Conservation (phyloP, 2,329 filamentous ascomycete species). For the Diaporthe sp. region DNA sequence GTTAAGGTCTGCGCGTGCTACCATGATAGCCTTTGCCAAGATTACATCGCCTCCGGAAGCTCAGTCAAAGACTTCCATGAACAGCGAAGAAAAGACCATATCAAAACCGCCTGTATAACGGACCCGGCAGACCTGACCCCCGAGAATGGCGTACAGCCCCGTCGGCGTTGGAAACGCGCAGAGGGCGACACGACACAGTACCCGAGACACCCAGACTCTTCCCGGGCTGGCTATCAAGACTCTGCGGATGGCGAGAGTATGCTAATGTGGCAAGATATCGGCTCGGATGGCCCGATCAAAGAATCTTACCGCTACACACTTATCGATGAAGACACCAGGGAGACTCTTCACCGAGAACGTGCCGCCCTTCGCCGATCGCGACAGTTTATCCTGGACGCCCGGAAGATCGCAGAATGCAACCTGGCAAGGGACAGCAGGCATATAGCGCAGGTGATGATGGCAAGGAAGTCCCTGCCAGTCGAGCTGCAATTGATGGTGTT, state of each 20-base stretch:
- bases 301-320: neutral
- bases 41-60: neutral
- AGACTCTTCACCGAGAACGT: neutral
- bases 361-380: conserved; percentile 16
- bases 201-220: neutral
- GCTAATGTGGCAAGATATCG: conserved; percentile 17
- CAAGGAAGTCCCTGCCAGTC: conserved; percentile 2
- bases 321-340: neutral
- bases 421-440: neutral
- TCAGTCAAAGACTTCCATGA: neutral
- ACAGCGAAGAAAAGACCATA: neutral
- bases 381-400: conserved; percentile 25
- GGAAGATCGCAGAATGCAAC: neutral
- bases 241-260: neutral
- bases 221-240: neutral
- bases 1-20: neutral
- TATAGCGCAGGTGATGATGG: neutral
- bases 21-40: neutral
- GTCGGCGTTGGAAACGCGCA: neutral
- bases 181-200: neutral
- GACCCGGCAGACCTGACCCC: conserved; percentile 11
- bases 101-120: conserved; percentile 20
- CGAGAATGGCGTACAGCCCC: conserved; percentile 15
- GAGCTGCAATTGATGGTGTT: conserved; percentile 25
- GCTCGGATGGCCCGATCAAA: conserved; percentile 7